Conservation (phyloP, 768 basidiomycete species). For the Pleurotus giganteus region DNA sequence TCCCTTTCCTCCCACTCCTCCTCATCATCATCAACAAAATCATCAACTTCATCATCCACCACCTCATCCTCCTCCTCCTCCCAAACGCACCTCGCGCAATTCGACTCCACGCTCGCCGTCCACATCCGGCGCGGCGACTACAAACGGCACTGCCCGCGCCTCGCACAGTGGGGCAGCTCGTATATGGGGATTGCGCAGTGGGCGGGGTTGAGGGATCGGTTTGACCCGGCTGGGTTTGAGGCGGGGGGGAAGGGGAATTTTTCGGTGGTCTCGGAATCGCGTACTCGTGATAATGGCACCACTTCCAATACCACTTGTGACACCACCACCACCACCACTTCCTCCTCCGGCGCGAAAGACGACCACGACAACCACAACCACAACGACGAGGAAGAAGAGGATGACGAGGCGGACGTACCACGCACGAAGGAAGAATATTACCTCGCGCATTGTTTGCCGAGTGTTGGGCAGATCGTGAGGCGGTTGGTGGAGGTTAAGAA, state of each 20-base stretch:
- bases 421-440: constrained; percentile 29
- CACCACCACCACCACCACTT: not conserved
- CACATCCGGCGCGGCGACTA: constrained; percentile 61
- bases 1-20: constrained; percentile 15
- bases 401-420: constrained; percentile 10
- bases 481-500: constrained; percentile 32
- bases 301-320: too few species aligned
- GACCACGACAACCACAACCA: not conserved
- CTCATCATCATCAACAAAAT: not conserved
- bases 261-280: not conserved
- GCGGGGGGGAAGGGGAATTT: not conserved
- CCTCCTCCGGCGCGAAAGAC: not conserved
- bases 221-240: constrained; percentile 26
- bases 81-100: constrained; percentile 13
- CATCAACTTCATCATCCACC: not conserved
- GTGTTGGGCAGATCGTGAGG: constrained; percentile 37
- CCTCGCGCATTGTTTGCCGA: constrained; percentile 42
- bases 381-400: not conserved
- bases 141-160: constrained; percentile 49
- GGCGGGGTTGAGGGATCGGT: constrained; percentile 37
- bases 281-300: not conserved
- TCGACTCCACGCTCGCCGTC: constrained; percentile 48
- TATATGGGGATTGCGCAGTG: constrained; percentile 54
- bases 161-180: constrained; percentile 38
- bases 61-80: constrained; percentile 15